Percentiles rank a stretch among this genome's conserved stretches.
phyloP scores from a whole-genome alignment of 805 yeast species.

The Suhomyces sp. region DNA sequence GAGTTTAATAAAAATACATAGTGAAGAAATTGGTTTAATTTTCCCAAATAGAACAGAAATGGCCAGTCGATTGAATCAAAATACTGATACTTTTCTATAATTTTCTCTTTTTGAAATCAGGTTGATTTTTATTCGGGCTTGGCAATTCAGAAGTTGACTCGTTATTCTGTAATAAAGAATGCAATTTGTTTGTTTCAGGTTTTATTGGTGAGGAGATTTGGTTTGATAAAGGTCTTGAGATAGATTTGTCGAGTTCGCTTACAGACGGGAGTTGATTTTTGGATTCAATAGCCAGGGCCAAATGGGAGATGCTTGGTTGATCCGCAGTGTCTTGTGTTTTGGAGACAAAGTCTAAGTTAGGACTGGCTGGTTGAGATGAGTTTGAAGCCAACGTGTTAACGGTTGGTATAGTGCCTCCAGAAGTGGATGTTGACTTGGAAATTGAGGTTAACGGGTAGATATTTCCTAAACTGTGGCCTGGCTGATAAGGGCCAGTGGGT shows the following conservation, averaged over 20 bases:
- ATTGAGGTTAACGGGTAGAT: not conserved
- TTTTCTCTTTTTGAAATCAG: slow-evolving; percentile 9
- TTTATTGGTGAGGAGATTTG: slow-evolving; percentile 3
- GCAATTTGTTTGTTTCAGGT: slow-evolving; percentile 1
- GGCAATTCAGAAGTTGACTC: not conserved
- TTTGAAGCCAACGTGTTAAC: not conserved
- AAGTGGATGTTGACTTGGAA: not conserved
- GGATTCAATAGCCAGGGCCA: not conserved
- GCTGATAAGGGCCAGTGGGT: slow-evolving; percentile 1
- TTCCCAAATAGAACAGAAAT: not conserved
- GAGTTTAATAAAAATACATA: not conserved
- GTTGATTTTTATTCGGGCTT: slow-evolving; percentile 3
- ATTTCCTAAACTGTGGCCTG: slow-evolving; percentile 1
- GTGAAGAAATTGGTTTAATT: not conserved
- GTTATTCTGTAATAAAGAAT: not conserved
- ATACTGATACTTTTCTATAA: not conserved
- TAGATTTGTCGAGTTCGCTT: slow-evolving; percentile 33
- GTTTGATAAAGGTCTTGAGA: slow-evolving; percentile 12
- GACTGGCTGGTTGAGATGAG: not conserved
- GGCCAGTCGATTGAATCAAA: not conserved
- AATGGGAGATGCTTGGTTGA: not conserved
- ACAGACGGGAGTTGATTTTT: slow-evolving; percentile 34
- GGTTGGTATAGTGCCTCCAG: slow-evolving; percentile 1
- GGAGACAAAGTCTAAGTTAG: not conserved
- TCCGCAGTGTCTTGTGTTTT: not conserved